Evolutionary conservation across 352 stramenopile species (phyloP).

Genomic region (Globisporangium abappressorium): DNA sequence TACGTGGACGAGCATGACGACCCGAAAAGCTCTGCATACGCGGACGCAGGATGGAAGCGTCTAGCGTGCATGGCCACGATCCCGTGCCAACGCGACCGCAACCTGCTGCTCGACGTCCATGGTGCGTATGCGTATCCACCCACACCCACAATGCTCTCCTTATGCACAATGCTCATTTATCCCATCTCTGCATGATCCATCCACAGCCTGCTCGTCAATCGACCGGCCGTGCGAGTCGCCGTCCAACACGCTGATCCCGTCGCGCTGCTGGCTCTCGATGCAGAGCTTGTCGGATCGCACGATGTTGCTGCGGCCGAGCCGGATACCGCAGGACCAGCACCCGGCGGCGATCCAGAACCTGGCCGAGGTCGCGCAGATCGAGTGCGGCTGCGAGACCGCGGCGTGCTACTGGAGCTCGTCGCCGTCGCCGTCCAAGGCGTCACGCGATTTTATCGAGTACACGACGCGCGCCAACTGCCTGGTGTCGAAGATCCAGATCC

Average conservation of each 20-base stretch:
- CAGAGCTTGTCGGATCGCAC: constrained; percentile 26
- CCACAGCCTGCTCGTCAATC: constrained; percentile 26
- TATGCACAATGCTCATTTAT: background rate
- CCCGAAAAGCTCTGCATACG: background rate
- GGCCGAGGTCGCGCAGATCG: constrained; percentile 43
- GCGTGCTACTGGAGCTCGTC: constrained; percentile 62
- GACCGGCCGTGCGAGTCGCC: constrained; percentile 30
- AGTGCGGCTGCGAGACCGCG: constrained; percentile 63
- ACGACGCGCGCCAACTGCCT: constrained; percentile 37
- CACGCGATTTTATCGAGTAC: constrained; percentile 70
- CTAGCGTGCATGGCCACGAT: constrained; percentile 23
- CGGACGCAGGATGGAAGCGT: constrained; percentile 26
- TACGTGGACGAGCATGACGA: constrained; percentile 14
- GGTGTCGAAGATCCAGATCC: constrained; percentile 44
- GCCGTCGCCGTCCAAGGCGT: constrained; percentile 16
- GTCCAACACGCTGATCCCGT: constrained; percentile 32
- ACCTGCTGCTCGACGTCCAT: constrained; percentile 24
- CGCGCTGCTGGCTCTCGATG: constrained; percentile 34
- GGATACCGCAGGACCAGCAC: constrained; percentile 8
- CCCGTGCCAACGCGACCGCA: constrained; percentile 14
- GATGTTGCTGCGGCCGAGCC: constrained; percentile 21
- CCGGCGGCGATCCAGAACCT: constrained; percentile 37
- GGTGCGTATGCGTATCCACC: constrained; percentile 17
- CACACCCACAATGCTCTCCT: background rate
- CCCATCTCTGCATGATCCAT: background rate